Base-by-base conservation (phyloP, 164 flowering plant genomes). In the Magnolia changhungtana region DNA sequence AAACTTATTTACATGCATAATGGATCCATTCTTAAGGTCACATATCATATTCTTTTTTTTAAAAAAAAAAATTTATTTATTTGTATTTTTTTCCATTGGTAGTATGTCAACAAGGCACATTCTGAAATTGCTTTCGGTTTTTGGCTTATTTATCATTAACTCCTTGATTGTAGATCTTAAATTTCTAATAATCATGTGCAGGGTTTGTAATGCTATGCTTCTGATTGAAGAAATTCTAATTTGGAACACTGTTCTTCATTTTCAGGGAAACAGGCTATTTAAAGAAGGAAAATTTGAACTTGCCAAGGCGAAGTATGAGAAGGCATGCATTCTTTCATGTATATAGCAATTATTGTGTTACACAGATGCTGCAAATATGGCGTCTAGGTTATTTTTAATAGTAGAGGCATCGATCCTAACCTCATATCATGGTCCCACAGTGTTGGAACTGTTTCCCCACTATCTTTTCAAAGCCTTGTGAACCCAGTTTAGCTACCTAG, bases 271-370 rank as follows among this genome's bases (percentile, higher is more conserved):
- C 82, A 89, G 98, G 84, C 95, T 96, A 59, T 92, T 94, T 83
- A 92, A 94, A 82, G 99, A 94, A 81, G 98, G 92, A 63, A 96
- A 96, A 79, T 96, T 79, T 83, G 98, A 90, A 82, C 94, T 96
- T 81, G 98, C 98, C 0, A 96, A 92, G 86, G 98, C 99, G 13
- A 96, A 94, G 84, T 96, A 96, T 85, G 98, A 96, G 75, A 91
- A 95, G 97, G 97, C 84, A 88, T 72, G 86, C 80, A 67, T 21
- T 27, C 10, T 55, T 16, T 55, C 61, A 55, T 7, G 3, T 0
- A 16, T 10, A 10, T 10, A 16, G 16, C 13, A 55, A 55, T 55
- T 55, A 55, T 55, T 13, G 61, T 37, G 7, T 37, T 37, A 5
- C 45, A 4, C 11, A 55, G 59, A 8, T 55, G 61, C 61, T 55